Evolutionary conservation across 163 green algal species (phyloP).

Genomic region (Scenedesmus sp.): DNA sequence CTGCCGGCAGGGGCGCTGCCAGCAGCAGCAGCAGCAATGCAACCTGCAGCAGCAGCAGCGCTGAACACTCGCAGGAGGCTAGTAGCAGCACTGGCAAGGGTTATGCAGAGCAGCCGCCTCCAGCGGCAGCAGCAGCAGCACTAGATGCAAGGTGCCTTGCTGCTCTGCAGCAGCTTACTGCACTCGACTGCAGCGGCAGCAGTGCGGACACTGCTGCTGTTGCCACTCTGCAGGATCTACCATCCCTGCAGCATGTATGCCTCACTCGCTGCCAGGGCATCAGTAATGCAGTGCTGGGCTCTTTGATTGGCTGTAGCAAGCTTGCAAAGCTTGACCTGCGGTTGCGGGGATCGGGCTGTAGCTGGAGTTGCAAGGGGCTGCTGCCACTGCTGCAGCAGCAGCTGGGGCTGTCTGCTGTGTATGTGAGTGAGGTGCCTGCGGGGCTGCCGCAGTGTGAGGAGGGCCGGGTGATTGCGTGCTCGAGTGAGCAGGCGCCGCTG

Average conservation of each 20-base stretch:
- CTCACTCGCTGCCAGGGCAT: neutral
- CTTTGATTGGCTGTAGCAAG: neutral
- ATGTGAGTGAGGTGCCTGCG: constrained; percentile 26
- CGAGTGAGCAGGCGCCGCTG: neutral
- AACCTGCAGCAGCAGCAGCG: neutral
- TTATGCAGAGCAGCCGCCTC: neutral
- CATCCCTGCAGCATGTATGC: neutral
- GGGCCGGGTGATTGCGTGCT: constrained; percentile 14
- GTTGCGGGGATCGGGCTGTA: neutral
- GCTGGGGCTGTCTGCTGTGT: neutral
- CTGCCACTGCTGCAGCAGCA: constrained; percentile 19
- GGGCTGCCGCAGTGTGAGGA: neutral
- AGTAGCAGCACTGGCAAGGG: neutral
- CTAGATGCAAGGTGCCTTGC: neutral
- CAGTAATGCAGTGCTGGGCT: neutral
- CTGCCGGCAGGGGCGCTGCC: neutral
- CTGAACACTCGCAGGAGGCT: neutral
- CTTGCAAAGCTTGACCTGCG: constrained; percentile 10
- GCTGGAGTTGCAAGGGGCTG: constrained; percentile 16
- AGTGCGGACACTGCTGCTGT: neutral
- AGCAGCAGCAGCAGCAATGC: neutral
- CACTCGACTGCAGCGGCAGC: constrained; percentile 15
- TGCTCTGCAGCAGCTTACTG: constrained; percentile 16
- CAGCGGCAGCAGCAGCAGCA: neutral
- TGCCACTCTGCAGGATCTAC: constrained; percentile 7